Base-by-base conservation (phyloP, 306 rosid species). In the Lathyrus tuberosus region DNA sequence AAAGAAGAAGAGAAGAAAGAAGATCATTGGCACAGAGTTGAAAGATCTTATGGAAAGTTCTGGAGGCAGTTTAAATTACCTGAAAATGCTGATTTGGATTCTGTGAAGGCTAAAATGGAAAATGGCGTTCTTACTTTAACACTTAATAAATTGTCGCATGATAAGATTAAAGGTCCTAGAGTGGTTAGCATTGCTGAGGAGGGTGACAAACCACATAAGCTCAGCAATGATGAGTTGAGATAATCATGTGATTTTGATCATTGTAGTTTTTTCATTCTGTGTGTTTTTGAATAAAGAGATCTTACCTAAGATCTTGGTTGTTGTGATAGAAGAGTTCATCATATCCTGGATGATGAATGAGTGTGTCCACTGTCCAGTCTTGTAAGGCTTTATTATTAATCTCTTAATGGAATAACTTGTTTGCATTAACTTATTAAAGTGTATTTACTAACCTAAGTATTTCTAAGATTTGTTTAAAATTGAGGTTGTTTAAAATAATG, bases 1-100 rank as follows among this genome's bases (percentile, higher is more conserved):
- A 79, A 71, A 26, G 89, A 89, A 42, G 82, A 76, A 11, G 78
- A 82, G 49, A 79, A 78, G 65, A 82, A 83, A 44, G 85, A 84
- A 4, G 90, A 89, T 28, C 90, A 78, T 15, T 84, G 90, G 90
- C 90, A 86, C 43, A 70, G 92, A 10, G 69, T 83, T 5, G 92
- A 89, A 71, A 78, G 92, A 57, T 66, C 83, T 1, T 79, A 64
- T 15, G 96, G 96, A 4, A 86, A 83, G 67, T 89, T 89, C 44
- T 84, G 88, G 90, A 84, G 96, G 69, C 87, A 78, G 67, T 84
- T 89, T 52, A 76, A 75, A 78, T 13, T 89, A 70, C 96, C 92
- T 4, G 78, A 79, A 4, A 83, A 86, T 59, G 88, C 73, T 68
- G 86, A 89, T 69, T 54, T 86, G 77, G 90, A 86, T 53, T 72